Percentiles rank a stretch among this genome's conserved stretches.
Evolutionary conservation across 2,329 filamentous ascomycete genomes (phyloP).

Genomic region (Pseudogymnoascus sp.): DNA sequence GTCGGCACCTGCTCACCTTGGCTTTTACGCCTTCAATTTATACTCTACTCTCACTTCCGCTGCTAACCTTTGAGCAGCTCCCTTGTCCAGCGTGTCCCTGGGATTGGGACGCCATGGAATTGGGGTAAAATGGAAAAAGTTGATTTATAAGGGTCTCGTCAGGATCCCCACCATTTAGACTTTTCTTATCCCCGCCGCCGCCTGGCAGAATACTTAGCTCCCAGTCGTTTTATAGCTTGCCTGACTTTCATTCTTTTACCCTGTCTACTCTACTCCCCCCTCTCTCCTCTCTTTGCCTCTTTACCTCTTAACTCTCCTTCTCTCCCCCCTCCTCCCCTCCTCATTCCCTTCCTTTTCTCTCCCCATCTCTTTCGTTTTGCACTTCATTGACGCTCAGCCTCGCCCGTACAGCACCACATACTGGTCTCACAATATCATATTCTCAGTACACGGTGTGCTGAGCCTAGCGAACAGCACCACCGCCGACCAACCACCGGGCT

Average conservation of each 20-base stretch:
- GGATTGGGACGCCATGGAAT: background rate
- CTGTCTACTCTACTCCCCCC: background rate
- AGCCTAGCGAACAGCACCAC: background rate
- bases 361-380: background rate
- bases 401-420: background rate
- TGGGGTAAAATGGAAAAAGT: background rate
- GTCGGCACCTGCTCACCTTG: background rate
- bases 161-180: conserved; percentile 7
- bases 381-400: background rate
- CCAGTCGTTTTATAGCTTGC: background rate
- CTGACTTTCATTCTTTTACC: background rate
- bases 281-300: background rate
- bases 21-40: background rate
- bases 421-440: background rate
- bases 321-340: background rate
- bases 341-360: background rate
- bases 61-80: background rate
- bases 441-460: background rate
- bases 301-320: background rate
- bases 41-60: background rate
- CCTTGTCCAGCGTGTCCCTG: conserved; percentile 1
- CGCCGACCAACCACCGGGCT: background rate
- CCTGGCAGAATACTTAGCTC: conserved; percentile 4
- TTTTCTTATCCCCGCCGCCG: conserved; percentile 2
- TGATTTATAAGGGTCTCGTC: background rate